A percentile compares a stretch with the other conserved stretches of the same genome.
Conservation (phyloP, 2,329 filamentous ascomycete species). For the Colletotrichum sp. region DNA sequence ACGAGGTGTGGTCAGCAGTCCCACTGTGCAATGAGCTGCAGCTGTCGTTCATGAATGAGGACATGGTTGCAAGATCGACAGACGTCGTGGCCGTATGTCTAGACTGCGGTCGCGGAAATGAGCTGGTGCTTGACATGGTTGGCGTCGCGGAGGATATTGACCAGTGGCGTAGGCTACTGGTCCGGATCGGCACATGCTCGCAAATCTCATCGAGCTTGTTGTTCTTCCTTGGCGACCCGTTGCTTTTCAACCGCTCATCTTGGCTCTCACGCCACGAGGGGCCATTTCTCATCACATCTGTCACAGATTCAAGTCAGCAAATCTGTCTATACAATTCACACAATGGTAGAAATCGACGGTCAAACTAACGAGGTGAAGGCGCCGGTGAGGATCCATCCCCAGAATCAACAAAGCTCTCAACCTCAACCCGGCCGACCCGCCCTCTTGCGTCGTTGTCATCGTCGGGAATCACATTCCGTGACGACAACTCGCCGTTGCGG, state of each 20-base stretch:
- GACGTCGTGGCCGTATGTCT: conserved; percentile 51
- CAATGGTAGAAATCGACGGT: conserved; percentile 9
- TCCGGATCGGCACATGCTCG: conserved; percentile 38
- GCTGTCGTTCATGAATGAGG: conserved; percentile 15
- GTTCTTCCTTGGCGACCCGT: conserved; percentile 26
- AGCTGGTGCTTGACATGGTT: conserved; percentile 43
- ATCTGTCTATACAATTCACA: rapidly evolving
- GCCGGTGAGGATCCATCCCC: conserved; percentile 12
- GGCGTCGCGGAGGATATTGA: conserved; percentile 48
- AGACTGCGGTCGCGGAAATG: conserved; percentile 44
- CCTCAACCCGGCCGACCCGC: conserved; percentile 18
- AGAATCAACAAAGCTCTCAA: conserved; percentile 18
- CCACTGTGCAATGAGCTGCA: conserved; percentile 17
- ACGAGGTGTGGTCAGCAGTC: conserved; percentile 16
- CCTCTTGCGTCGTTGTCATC: neutral
- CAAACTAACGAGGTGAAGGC: conserved; percentile 31
- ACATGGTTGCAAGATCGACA: conserved; percentile 38
- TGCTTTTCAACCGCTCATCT: conserved; percentile 26
- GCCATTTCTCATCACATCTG: conserved; percentile 21
- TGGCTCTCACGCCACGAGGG: conserved; percentile 10
- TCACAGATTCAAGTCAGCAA: neutral
- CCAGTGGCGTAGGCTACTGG: conserved; percentile 42
- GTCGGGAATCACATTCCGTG: neutral
- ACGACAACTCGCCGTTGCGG: neutral
- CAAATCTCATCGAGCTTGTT: conserved; percentile 36